Percentiles rank a stretch among this genome's conserved stretches.
These are phyloP conservation scores for Pythium rhizo-oryzae DNA, from an alignment of 352 stramenopile species.

Conservation along the genomic window DNA sequence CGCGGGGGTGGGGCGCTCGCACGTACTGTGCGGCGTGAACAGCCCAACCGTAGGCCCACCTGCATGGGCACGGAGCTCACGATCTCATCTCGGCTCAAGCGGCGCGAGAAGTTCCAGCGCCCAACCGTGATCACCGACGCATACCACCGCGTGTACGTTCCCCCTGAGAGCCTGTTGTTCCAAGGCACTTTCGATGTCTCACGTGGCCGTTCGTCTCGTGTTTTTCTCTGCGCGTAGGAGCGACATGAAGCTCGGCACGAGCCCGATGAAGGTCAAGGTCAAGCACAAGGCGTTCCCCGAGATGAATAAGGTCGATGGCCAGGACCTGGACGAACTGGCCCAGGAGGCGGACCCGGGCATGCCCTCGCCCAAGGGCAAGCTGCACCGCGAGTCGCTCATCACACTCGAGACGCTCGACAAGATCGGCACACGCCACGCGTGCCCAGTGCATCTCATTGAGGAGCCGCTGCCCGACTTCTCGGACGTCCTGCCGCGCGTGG, in stretches of 20 bases:
- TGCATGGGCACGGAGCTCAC: slow-evolving; percentile 45
- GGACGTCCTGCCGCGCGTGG: slow-evolving; percentile 48
- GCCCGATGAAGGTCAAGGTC: slow-evolving; percentile 39
- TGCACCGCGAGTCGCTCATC: slow-evolving; percentile 55
- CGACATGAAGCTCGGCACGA: slow-evolving; percentile 73
- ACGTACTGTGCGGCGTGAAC: slow-evolving; percentile 40
- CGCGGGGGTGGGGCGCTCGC: slow-evolving; percentile 49
- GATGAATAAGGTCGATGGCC: slow-evolving; percentile 14
- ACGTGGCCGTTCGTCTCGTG: not conserved
- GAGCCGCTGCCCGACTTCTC: slow-evolving; percentile 63
- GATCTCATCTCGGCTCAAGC: slow-evolving; percentile 66
- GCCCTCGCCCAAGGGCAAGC: slow-evolving; percentile 53
- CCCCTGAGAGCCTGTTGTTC: not conserved
- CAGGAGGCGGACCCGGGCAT: slow-evolving; percentile 51
- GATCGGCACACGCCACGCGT: slow-evolving; percentile 72
- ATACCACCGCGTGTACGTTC: slow-evolving; percentile 66
- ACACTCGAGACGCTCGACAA: slow-evolving; percentile 74
- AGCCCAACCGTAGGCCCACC: slow-evolving; percentile 41
- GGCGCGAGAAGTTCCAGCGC: slow-evolving; percentile 61
- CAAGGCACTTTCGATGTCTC: not conserved
- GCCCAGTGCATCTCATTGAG: slow-evolving; percentile 66
- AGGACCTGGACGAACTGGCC: slow-evolving; percentile 6
- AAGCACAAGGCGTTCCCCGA: slow-evolving; percentile 62
- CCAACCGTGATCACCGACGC: slow-evolving; percentile 71
- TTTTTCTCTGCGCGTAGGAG: slow-evolving; percentile 44